Percentiles rank a stretch among this genome's conserved stretches.
Conservation (phyloP, 2,329 filamentous ascomycete species). For the Penicillium occitanis region DNA sequence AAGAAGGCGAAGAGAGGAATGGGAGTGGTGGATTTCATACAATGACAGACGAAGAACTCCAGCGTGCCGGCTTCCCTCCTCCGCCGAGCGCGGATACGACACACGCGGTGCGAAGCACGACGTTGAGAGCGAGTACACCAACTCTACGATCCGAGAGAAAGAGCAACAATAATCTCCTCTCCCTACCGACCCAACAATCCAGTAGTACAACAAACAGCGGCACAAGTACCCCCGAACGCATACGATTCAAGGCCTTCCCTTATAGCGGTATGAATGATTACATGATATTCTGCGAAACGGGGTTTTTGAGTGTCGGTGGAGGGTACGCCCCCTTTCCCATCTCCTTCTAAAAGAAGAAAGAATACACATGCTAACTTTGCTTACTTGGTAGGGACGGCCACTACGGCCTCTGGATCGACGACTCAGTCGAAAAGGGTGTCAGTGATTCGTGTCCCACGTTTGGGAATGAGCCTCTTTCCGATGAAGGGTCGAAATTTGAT, state of each 20-base stretch:
- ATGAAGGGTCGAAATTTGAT: constrained; percentile 89
- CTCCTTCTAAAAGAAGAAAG: neutral
- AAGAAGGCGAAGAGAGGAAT: neutral
- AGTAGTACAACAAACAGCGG: constrained; percentile 35
- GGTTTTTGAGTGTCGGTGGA: constrained; percentile 82
- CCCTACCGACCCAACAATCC: too few relatives aligned
- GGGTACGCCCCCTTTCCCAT: constrained; percentile 47
- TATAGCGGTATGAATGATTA: constrained; percentile 97
- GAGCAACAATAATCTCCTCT: neutral
- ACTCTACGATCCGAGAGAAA: neutral
- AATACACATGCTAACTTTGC: constrained; percentile 27
- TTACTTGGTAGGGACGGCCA: constrained; percentile 63
- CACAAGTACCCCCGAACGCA: constrained; percentile 65
- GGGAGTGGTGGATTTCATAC: constrained; percentile 6
- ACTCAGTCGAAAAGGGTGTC: constrained; percentile 77
- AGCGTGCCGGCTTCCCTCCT: constrained; percentile 61
- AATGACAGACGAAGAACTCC: constrained; percentile 44
- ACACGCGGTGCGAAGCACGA: constrained; percentile 61
- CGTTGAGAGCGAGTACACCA: constrained; percentile 42
- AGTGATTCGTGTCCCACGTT: constrained; percentile 86
- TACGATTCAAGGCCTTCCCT: constrained; percentile 95
- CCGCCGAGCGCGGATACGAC: constrained; percentile 68
- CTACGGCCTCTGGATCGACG: constrained; percentile 92
- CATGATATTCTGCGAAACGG: constrained; percentile 86
- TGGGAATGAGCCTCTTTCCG: constrained; percentile 89